Percentiles rank a stretch among this genome's conserved stretches.
phyloP scores from a whole-genome alignment of 176 grass and related monocot genomes.

The Ensete ventricosum region DNA sequence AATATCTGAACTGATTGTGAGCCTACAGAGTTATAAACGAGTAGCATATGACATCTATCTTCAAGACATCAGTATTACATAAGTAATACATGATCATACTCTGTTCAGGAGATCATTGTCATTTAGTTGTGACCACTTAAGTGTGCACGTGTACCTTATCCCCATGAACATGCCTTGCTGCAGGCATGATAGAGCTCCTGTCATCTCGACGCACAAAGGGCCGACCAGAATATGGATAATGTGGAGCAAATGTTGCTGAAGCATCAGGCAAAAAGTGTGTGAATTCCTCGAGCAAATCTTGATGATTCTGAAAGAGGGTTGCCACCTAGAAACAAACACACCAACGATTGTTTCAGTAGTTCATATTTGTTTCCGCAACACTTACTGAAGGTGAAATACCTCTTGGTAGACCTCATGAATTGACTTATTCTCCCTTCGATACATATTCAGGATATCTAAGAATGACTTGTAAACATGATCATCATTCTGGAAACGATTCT shows the following conservation, averaged over 20 bases:
- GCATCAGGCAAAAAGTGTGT: slow-evolving; percentile 90
- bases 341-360: neutral
- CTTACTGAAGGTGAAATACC: slow-evolving; percentile 27
- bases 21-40: neutral
- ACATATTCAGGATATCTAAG: slow-evolving; percentile 98
- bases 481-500: slow-evolving; percentile 88
- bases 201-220: slow-evolving; percentile 49
- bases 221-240: slow-evolving; percentile 41
- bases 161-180: slow-evolving; percentile 30
- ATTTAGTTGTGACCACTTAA: slow-evolving; percentile 1
- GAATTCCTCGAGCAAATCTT: slow-evolving; percentile 92
- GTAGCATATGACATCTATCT: neutral
- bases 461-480: slow-evolving; percentile 97
- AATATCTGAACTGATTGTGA: neutral
- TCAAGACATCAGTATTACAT: neutral
- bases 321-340: slow-evolving; percentile 51
- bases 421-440: slow-evolving; percentile 91
- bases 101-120: neutral
- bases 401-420: slow-evolving; percentile 98
- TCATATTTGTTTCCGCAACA: neutral
- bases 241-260: slow-evolving; percentile 45
- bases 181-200: slow-evolving; percentile 52
- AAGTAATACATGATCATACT: neutral
- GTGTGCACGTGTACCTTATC: slow-evolving; percentile 54
- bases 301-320: slow-evolving; percentile 60